Percentiles rank a stretch among this genome's conserved stretches.
phyloP scores from a whole-genome alignment of 441 rosid genomes.

The Adansonia grandidieri region DNA sequence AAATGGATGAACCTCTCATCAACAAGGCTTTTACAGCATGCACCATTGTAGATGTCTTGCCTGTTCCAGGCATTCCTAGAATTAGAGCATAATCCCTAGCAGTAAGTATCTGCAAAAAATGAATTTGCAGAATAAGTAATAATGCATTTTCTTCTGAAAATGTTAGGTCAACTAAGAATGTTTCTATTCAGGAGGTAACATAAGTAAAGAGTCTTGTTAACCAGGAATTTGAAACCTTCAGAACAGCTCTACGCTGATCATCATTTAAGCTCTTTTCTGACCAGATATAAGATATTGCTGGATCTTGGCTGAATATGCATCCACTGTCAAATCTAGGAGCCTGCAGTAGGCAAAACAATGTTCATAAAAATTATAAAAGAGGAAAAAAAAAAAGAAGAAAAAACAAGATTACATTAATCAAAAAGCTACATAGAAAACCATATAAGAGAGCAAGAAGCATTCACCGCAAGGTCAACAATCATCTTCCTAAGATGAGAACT shows the following conservation, averaged over 20 bases:
- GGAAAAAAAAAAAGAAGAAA: slow-evolving; percentile 10
- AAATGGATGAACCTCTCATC: slow-evolving; percentile 90
- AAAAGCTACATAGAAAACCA: slow-evolving; percentile 25
- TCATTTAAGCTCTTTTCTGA: slow-evolving; percentile 84
- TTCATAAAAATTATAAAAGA: slow-evolving; percentile 12
- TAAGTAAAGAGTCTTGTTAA: background rate
- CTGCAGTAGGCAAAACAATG: slow-evolving; percentile 39
- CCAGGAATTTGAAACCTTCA: slow-evolving; percentile 58
- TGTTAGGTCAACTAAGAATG: slow-evolving; percentile 6
- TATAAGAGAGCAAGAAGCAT: slow-evolving; percentile 27
- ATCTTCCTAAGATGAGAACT: slow-evolving; percentile 80
- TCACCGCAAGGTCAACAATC: slow-evolving; percentile 94
- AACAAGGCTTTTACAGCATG: slow-evolving; percentile 96
- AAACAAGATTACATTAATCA: slow-evolving; percentile 14
- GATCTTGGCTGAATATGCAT: slow-evolving; percentile 92
- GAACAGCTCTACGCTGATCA: slow-evolving; percentile 96
- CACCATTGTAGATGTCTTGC: slow-evolving; percentile 96
- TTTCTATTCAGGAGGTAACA: background rate
- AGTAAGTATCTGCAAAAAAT: slow-evolving; percentile 77
- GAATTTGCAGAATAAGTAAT: slow-evolving; percentile 29
- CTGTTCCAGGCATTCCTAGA: slow-evolving; percentile 99
- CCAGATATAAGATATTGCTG: slow-evolving; percentile 94
- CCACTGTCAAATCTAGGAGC: slow-evolving; percentile 96
- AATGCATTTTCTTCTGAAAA: slow-evolving; percentile 9
- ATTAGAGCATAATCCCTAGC: slow-evolving; percentile 94